A percentile compares a stretch with the other conserved stretches of the same genome.
Conservation (phyloP, 2,329 filamentous ascomycete species). For the Aphanocladium album region DNA sequence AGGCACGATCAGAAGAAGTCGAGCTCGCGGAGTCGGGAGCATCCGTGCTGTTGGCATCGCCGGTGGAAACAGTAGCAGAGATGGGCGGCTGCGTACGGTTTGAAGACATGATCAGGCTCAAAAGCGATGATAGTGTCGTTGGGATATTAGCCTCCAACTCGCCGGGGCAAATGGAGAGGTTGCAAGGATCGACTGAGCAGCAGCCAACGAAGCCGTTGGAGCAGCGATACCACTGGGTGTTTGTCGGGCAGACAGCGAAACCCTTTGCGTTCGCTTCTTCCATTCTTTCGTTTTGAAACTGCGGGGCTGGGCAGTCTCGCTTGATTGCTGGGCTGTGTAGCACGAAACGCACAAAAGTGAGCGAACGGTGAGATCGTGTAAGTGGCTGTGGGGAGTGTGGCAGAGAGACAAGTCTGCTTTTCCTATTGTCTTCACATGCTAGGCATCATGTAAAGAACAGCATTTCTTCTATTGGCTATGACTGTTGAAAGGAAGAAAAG, state of each 20-base stretch:
- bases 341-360: conserved; percentile 2
- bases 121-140: neutral
- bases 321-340: neutral
- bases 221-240: conserved; percentile 35
- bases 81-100: neutral
- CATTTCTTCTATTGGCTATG: neutral
- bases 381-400: neutral
- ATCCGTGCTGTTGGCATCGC: neutral
- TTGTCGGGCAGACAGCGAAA: conserved; percentile 23
- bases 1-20: neutral
- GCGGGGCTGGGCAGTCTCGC: neutral
- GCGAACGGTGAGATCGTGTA: conserved; percentile 3
- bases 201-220: conserved; percentile 38
- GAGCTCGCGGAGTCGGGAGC: neutral
- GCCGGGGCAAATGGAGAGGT: conserved; percentile 26
- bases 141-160: neutral
- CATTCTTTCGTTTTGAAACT: conserved; percentile 3
- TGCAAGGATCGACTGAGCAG: conserved; percentile 41
- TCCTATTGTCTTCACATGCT: neutral
- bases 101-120: neutral
- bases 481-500: neutral
- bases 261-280: neutral
- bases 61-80: neutral
- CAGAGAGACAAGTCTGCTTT: neutral
- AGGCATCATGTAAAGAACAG: neutral